Conservation (phyloP, 108 stramenopile species). For the Cylindrotheca fusiformis region DNA sequence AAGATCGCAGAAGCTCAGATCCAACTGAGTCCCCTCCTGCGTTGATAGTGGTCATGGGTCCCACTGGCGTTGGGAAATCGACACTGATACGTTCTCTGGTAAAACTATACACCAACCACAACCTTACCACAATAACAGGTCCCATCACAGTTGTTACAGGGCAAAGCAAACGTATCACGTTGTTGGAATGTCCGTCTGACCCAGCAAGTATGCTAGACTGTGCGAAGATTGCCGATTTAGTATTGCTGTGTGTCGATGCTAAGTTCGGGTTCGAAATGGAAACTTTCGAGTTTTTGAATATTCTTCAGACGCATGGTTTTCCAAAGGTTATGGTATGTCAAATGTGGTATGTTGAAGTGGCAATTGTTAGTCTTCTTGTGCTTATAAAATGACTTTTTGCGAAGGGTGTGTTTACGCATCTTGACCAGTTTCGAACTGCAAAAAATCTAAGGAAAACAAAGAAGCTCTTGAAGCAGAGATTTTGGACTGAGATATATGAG, state of each 20-base stretch:
- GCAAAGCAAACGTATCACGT: conserved; percentile 89
- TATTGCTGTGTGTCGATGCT: conserved; percentile 95
- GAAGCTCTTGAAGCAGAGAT: conserved; percentile 94
- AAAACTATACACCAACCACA: conserved; percentile 95
- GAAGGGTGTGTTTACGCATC: conserved; percentile 97
- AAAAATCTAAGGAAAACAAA: conserved; percentile 92
- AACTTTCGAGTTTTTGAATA: conserved; percentile 98
- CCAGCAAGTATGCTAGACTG: conserved; percentile 95
- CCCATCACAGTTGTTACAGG: conserved; percentile 96
- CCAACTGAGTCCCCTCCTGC: conserved; percentile 75
- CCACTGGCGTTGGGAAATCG: conserved; percentile 90
- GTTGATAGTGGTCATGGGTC: conserved; percentile 95
- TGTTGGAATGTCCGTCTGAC: conserved; percentile 94
- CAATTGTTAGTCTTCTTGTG: too few relatives aligned
- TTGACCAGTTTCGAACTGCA: conserved; percentile 91
- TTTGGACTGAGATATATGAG: conserved; percentile 98
- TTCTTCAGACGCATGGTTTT: conserved; percentile 97
- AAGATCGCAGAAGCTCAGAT: conserved; percentile 52
- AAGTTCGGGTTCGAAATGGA: conserved; percentile 99
- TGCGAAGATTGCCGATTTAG: conserved; percentile 97
- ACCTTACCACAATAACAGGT: conserved; percentile 77
- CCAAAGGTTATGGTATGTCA: conserved; percentile 98
- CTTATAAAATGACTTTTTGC: too few relatives aligned
- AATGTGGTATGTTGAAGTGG: too few relatives aligned
- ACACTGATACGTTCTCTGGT: conserved; percentile 96